phyloP scores from a whole-genome alignment of 768 basidiomycete genomes.

The Porphyrellus cyaneotinctus region DNA sequence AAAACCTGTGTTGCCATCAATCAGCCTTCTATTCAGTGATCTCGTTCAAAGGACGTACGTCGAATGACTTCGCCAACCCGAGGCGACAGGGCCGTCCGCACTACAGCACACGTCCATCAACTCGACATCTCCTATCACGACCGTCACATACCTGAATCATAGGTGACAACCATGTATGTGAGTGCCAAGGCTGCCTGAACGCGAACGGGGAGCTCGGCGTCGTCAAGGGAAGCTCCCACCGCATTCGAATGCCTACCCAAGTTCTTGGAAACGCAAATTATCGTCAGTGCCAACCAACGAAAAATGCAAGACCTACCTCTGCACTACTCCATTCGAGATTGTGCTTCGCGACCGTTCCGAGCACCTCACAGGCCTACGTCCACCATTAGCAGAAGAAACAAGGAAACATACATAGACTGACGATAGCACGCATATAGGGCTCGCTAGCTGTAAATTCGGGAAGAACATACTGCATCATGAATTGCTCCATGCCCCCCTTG shows the following conservation, averaged over 20 bases:
- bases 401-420: slow-evolving; percentile 34
- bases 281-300: background rate
- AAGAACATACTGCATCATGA: slow-evolving; percentile 68
- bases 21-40: background rate
- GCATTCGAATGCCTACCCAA: slow-evolving; percentile 62
- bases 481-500: slow-evolving; percentile 70
- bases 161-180: slow-evolving; percentile 64
- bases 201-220: slow-evolving; percentile 75
- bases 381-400: background rate
- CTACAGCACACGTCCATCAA: slow-evolving; percentile 33
- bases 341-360: slow-evolving; percentile 67
- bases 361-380: slow-evolving; percentile 70
- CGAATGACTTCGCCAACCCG: slow-evolving; percentile 86
- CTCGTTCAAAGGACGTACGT: slow-evolving; percentile 40
- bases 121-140: background rate
- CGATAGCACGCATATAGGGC: slow-evolving; percentile 75
- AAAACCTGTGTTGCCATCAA: slow-evolving; percentile 49
- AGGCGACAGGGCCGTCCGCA: slow-evolving; percentile 64
- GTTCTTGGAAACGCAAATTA: slow-evolving; percentile 39
- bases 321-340: slow-evolving; percentile 63
- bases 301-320: slow-evolving; percentile 41
- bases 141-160: slow-evolving; percentile 53
- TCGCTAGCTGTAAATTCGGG: slow-evolving; percentile 65
- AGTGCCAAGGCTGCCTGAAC: slow-evolving; percentile 81
- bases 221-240: slow-evolving; percentile 65